Conservation (phyloP, 2,329 filamentous ascomycete species). For the Harringtonia lauricola region DNA sequence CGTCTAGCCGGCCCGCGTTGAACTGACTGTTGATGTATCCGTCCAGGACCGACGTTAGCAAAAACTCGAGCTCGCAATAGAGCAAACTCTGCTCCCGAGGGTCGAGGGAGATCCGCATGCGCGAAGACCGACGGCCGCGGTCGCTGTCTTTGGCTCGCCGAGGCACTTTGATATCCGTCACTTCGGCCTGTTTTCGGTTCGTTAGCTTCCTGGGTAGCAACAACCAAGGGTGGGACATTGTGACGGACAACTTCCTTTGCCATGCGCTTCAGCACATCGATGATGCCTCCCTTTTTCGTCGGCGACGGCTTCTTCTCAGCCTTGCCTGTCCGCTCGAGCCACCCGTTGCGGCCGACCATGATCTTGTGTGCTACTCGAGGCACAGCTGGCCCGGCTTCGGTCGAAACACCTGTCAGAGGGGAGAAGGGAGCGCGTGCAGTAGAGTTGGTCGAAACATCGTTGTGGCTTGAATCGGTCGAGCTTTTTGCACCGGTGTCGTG, state of each 20-base stretch:
- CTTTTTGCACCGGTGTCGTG: neutral
- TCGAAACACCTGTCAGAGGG: constrained; percentile 31
- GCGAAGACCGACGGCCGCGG: constrained; percentile 17
- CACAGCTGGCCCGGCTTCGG: constrained; percentile 18
- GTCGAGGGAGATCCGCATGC: constrained; percentile 37
- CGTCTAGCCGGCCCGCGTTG: constrained; percentile 41
- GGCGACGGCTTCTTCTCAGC: constrained; percentile 10
- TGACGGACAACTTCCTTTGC: constrained; percentile 44
- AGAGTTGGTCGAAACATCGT: neutral
- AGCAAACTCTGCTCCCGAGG: constrained; percentile 46
- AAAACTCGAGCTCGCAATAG: constrained; percentile 48
- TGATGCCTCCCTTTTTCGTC: constrained; percentile 26
- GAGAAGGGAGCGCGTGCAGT: constrained; percentile 23
- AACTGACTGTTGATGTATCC: constrained; percentile 41
- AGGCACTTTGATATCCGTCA: constrained; percentile 25
- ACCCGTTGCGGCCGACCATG: constrained; percentile 44
- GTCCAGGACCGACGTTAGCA: constrained; percentile 38
- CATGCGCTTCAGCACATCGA: constrained; percentile 38
- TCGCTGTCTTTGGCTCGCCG: constrained; percentile 20
- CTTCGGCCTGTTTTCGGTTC: constrained; percentile 13
- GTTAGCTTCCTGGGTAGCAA: too few relatives aligned
- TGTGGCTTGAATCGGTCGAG: neutral
- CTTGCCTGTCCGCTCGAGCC: constrained; percentile 38
- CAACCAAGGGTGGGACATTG: too few relatives aligned
- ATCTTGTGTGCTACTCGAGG: constrained; percentile 35